Percentiles rank a stretch among this genome's conserved stretches.
Conservation (phyloP, 1,139 yeast genomes). For the Ogataea hybrid region DNA sequence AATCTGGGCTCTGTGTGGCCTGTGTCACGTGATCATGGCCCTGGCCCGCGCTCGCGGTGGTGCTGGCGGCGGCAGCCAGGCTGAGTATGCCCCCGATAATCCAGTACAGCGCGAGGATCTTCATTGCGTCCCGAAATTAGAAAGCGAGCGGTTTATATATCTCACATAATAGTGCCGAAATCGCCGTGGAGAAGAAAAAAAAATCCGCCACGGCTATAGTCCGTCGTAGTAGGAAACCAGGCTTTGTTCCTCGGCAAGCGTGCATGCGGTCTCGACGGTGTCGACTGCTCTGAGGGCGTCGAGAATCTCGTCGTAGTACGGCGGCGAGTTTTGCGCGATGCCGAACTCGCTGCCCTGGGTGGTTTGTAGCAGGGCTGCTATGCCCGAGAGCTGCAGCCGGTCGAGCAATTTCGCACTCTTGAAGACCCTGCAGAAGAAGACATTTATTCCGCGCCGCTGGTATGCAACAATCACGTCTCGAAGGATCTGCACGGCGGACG, state of each 20-base stretch:
- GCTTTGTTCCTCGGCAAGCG: conserved; percentile 13
- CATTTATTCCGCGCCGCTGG: conserved; percentile 52
- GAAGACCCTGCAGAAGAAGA: conserved; percentile 66
- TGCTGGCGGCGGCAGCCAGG: too few relatives aligned
- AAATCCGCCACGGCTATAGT: background rate
- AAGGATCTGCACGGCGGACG: conserved; percentile 81
- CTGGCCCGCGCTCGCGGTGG: background rate
- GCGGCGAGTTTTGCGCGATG: conserved; percentile 23
- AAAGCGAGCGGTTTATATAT: background rate
- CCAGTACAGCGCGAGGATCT: background rate
- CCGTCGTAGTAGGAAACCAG: conserved; percentile 8
- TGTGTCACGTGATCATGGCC: background rate
- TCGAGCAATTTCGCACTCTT: conserved; percentile 18
- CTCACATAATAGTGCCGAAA: conserved; percentile 3
- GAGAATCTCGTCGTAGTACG: conserved; percentile 31
- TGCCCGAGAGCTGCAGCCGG: conserved; percentile 28
- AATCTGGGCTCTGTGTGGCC: conserved; percentile 29
- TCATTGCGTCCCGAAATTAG: background rate
- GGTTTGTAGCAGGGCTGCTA: conserved; percentile 22
- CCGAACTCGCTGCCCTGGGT: conserved; percentile 27
- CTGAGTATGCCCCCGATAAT: conserved; percentile 1
- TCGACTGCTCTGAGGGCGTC: conserved; percentile 35
- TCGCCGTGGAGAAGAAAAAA: conserved; percentile 1
- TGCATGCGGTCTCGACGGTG: conserved; percentile 23
- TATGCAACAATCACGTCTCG: conserved; percentile 58